Percentiles rank a stretch among this genome's conserved stretches.
phyloP scores from a whole-genome alignment of 441 rosid genomes.

The Syzygium syzygioides region DNA sequence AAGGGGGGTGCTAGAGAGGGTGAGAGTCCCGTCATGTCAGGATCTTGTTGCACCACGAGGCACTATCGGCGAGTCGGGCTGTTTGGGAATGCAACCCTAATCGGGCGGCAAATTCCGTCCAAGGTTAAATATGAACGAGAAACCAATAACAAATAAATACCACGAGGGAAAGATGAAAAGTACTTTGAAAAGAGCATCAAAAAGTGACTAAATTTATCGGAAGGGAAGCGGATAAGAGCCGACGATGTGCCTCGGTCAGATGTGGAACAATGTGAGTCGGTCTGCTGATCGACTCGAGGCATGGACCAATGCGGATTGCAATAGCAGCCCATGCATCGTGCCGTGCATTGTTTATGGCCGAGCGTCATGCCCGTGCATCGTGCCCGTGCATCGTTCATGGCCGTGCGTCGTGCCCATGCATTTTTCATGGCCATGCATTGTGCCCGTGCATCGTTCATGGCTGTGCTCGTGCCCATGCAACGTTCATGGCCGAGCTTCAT shows the following conservation, averaged over 20 bases:
- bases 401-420: too few species aligned
- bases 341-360: too few species aligned
- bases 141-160: not conserved
- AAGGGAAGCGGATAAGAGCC: not conserved
- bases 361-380: too few species aligned
- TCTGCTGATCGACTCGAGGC: not conserved
- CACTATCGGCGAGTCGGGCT: not conserved
- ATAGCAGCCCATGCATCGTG: too few species aligned
- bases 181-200: not conserved
- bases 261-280: not conserved
- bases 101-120: not conserved
- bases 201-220: not conserved
- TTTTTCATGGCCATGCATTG: accelerated
- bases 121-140: constrained; percentile 6
- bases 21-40: not conserved
- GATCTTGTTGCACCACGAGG: not conserved
- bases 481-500: too few species aligned
- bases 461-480: too few species aligned
- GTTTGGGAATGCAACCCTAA: not conserved
- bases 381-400: too few species aligned
- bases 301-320: too few species aligned
- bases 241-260: not conserved
- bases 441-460: too few species aligned
- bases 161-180: not conserved
- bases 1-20: not conserved